Conservation (phyloP, 2,329 filamentous ascomycete species). For the Penicillium hesseltinei region DNA sequence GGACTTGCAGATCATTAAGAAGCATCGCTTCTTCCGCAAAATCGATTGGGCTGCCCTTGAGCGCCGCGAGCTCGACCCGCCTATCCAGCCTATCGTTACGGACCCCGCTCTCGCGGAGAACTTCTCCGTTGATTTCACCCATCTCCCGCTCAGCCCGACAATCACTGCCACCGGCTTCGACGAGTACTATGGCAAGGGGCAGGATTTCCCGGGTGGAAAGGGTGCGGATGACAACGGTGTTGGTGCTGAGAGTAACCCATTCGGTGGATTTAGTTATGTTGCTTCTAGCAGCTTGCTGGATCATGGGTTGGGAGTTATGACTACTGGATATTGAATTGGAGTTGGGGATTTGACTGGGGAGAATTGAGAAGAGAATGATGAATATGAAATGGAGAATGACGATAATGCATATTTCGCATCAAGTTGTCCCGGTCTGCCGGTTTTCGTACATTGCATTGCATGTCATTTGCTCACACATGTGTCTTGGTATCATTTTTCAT, state of each 20-base stretch:
- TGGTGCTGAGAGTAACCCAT: conserved; percentile 39
- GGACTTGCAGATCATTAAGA: conserved; percentile 81
- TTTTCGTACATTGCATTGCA: background rate
- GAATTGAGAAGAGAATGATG: background rate
- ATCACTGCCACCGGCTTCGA: conserved; percentile 37
- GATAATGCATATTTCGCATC: background rate
- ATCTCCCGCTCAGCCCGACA: conserved; percentile 74
- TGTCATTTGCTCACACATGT: background rate
- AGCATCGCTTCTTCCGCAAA: conserved; percentile 93
- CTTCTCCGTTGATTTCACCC: conserved; percentile 89
- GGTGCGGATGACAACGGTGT: conserved; percentile 7
- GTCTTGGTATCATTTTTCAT: background rate
- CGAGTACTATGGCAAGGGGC: conserved; percentile 25
- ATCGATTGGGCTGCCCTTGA: conserved; percentile 92
- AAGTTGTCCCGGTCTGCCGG: background rate
- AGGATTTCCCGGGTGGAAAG: conserved; percentile 19
- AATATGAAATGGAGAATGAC: background rate
- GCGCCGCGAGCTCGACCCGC: conserved; percentile 76
- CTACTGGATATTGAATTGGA: conserved; percentile 23
- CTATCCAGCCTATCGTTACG: conserved; percentile 90
- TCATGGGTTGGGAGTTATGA: conserved; percentile 32
- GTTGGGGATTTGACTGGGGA: background rate
- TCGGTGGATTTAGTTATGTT: conserved; percentile 51
- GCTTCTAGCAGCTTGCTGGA: conserved; percentile 49
- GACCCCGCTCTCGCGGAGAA: conserved; percentile 96